Base-by-base conservation (phyloP, 2,329 filamentous ascomycete genomes). In the Paecilomyces sp. region DNA sequence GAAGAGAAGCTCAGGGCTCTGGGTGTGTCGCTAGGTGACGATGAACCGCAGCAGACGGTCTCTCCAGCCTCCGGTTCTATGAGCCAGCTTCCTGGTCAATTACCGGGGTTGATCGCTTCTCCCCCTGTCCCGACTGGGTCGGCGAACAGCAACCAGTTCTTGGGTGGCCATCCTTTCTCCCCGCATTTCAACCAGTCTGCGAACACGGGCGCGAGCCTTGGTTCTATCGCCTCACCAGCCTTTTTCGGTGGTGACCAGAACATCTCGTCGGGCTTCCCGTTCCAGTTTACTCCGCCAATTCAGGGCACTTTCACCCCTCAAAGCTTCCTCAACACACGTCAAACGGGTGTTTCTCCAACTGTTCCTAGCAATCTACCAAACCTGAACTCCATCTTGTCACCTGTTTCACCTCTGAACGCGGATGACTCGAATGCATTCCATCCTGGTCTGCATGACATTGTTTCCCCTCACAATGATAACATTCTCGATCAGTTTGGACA, bases 1-100 rank as follows among this genome's bases (percentile, higher is more conserved):
- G 94, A 99, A 77, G 91, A 93, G 62, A 99, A 97, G 77, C 81
- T 99, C 57, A 87, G 92, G 62, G 92, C 93, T 56, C 82, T 99
- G 58, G 94, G 94, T 64, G 94, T 97, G 12, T 92, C 86, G 18
- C 82, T 90, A 62, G 90, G 87, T 36, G 86, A 88, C 55, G 88
- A 91, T 5, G 90, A 94, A 57, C 85, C 86, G 77, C 83, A 61
- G 75, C 81, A 57, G 78, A 85, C 86, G 3, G 81, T 88, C 64
- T 93, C 91, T 13, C 87, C 88, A 9, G 84, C 79, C n/a, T 80
- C 80, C 3, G 81, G 83, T 9, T 79, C 82, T 56, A 79, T 88
- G 64, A 88, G 86, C 67, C 88, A 89, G 67, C 80, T 86, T 24
- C 92, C 91, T 8, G 86, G 85, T 53, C 87, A 90, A 65, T 90